phyloP scores from a whole-genome alignment of 148 eudicot genomes.

The Cornus suecica region DNA sequence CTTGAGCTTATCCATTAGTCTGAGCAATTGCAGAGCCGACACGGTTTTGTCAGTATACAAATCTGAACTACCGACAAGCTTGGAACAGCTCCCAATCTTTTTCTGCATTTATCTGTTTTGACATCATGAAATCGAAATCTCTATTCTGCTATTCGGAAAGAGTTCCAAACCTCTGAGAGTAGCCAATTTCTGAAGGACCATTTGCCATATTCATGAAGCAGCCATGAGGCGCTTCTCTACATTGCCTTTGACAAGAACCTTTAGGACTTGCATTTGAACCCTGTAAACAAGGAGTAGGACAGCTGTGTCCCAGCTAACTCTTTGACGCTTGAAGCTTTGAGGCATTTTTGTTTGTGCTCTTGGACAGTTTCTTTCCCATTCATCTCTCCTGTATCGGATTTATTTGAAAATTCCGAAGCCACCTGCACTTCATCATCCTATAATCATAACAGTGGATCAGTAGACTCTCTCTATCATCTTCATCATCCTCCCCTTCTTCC shows the following conservation, averaged over 20 bases:
- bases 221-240: slow-evolving; percentile 2
- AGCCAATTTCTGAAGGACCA: slow-evolving; percentile 4
- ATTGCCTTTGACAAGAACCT: not conserved
- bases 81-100: not conserved
- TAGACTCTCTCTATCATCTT: too few relatives aligned
- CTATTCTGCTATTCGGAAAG: not conserved
- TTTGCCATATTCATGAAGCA: not conserved
- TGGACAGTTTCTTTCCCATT: too few relatives aligned
- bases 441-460: too few relatives aligned
- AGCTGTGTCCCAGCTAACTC: not conserved
- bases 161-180: slow-evolving; percentile 6
- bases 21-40: slow-evolving; percentile 21
- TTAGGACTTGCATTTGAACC: slow-evolving; percentile 4
- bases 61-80: slow-evolving; percentile 4
- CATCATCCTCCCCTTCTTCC: too few relatives aligned
- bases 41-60: slow-evolving; percentile 8
- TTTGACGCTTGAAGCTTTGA: too few relatives aligned
- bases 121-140: not conserved
- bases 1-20: slow-evolving; percentile 20
- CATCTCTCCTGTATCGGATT: too few relatives aligned
- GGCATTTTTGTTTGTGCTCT: too few relatives aligned
- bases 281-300: slow-evolving; percentile 12
- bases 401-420: too few relatives aligned
- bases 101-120: slow-evolving; percentile 5
- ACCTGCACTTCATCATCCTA: too few relatives aligned